Evolutionary conservation across 441 rosid genomes (phyloP), one percentile per base, ranked within the genome.

Genomic region (Adansonia madagascariensis): DNA sequence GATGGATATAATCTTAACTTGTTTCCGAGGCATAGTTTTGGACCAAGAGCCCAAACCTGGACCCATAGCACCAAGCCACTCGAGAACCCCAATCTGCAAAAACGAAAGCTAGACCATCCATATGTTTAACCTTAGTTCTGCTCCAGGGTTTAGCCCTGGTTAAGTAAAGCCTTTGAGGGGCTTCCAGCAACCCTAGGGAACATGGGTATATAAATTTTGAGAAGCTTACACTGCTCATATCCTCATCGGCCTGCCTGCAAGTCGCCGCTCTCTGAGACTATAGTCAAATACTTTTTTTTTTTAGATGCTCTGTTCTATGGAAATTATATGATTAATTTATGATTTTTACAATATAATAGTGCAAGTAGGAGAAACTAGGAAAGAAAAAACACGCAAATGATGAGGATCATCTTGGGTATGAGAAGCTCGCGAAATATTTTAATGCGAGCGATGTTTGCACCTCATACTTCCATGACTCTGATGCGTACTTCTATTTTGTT

Each of bases 391-490:
- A 39, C 47, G 84, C 84, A 81, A 6, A 77, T 84, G 84, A 84
- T 80, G 86, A 84, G 81, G 41, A 81, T 60, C 44, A 14, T 8
- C 50, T 64, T 44, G 27, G n/a, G 39, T 65, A 77, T 77, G 80
- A 79, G 85, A 81, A 84, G 87, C 82, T 77, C 46, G 75, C 71
- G 9, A 20, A 35, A 39, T 46, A 17, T 49, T 72, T 46, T 35
- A 63, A 14, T 8, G 69, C 67, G 75, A 50, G 82, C 86, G 18
- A 57, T 84, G 83, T 81, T 71, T 75, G 73, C 39, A 35, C 24
- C 83, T 75, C 83, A 41, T 70, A 81, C 87, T 84, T 82, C 87
- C 85, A 84, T 81, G 85, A 84, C 87, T 81, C 85, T 84, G 87
- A 81, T 79, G 83, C 83, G 20, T 67, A 2, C 8, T 4, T 60